Percentiles rank a stretch among this genome's conserved stretches.
Evolutionary conservation across 108 stramenopile genomes (phyloP).

Genomic region (Bacterosira constricta): DNA sequence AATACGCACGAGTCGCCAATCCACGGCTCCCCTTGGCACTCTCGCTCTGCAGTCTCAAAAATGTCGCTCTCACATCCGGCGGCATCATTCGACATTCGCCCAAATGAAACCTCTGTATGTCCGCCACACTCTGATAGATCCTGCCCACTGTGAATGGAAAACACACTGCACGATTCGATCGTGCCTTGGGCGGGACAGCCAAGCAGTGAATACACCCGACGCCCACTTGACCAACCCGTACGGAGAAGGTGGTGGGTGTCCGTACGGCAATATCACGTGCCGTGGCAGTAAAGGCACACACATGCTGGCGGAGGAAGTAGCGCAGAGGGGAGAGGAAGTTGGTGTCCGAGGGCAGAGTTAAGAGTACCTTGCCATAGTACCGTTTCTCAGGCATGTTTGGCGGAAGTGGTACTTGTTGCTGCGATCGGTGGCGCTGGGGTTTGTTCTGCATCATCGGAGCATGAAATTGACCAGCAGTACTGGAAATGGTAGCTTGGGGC

Average conservation of each 20-base stretch:
- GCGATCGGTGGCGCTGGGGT: too few species aligned
- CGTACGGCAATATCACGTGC: conserved; percentile 86
- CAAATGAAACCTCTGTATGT: conserved; percentile 90
- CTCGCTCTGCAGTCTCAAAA: conserved; percentile 69
- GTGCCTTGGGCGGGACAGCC: conserved; percentile 64
- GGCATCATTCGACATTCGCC: conserved; percentile 86
- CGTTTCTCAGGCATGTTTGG: conserved; percentile 3
- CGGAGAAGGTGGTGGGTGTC: conserved; percentile 86
- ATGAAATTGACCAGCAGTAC: too few species aligned
- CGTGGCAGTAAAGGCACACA: conserved; percentile 84
- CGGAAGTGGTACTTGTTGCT: background rate
- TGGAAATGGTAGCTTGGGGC: background rate
- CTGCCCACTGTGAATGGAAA: conserved; percentile 87
- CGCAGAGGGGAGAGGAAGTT: conserved; percentile 79
- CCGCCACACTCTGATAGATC: conserved; percentile 91
- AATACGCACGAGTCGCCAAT: conserved; percentile 86
- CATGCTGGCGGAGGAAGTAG: conserved; percentile 87
- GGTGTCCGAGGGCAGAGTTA: conserved; percentile 72
- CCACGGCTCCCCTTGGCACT: conserved; percentile 91
- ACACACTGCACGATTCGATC: conserved; percentile 87
- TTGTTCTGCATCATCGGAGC: too few species aligned
- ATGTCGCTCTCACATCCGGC: conserved; percentile 61
- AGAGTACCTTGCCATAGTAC: conserved; percentile 63
- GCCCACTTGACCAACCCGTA: conserved; percentile 50
- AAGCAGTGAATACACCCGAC: conserved; percentile 72